These are phyloP conservation scores for Salix brachista DNA, from an alignment of 345 rosid genomes.

Conservation along the genomic window DNA sequence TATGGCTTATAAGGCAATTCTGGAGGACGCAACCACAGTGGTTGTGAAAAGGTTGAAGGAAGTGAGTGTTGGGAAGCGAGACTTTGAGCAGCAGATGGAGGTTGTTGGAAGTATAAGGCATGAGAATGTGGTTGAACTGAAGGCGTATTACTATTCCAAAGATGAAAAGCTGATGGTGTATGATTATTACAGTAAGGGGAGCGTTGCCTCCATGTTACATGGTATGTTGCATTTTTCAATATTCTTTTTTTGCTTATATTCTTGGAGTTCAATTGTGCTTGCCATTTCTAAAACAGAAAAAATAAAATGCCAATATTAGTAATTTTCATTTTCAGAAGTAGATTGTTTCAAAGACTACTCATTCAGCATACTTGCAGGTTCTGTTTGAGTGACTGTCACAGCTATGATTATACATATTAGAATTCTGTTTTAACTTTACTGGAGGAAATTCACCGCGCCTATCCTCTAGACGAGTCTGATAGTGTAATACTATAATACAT, in stretches of 20 bases:
- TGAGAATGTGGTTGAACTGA: slow-evolving; percentile 72
- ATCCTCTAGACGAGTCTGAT: background rate
- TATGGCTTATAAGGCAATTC: slow-evolving; percentile 77
- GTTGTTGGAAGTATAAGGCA: slow-evolving; percentile 70
- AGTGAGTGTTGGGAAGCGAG: slow-evolving; percentile 70
- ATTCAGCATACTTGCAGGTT: background rate
- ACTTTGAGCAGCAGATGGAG: slow-evolving; percentile 96
- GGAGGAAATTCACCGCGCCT: background rate
- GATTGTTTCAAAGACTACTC: background rate
- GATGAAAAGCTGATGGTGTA: slow-evolving; percentile 86
- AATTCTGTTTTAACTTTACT: background rate
- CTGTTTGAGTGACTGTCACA: background rate
- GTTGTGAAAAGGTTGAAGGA: slow-evolving; percentile 87
- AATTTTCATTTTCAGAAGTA: background rate
- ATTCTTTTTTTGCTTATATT: slow-evolving; percentile 3
- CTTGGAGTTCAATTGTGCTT: background rate
- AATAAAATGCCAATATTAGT: background rate
- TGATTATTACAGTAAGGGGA: slow-evolving; percentile 64
- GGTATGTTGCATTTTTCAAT: slow-evolving; percentile 42
- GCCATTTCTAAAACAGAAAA: background rate
- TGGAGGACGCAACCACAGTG: slow-evolving; percentile 75
- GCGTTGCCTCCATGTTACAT: slow-evolving; percentile 62
- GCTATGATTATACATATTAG: slow-evolving; percentile 1
- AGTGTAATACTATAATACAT: background rate
- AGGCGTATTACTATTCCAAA: slow-evolving; percentile 84